Percentiles rank a stretch among this genome's conserved stretches.
These are phyloP conservation scores for Cladophialophora immunda DNA, from an alignment of 2,329 filamentous ascomycete species.

Conservation along the genomic window DNA sequence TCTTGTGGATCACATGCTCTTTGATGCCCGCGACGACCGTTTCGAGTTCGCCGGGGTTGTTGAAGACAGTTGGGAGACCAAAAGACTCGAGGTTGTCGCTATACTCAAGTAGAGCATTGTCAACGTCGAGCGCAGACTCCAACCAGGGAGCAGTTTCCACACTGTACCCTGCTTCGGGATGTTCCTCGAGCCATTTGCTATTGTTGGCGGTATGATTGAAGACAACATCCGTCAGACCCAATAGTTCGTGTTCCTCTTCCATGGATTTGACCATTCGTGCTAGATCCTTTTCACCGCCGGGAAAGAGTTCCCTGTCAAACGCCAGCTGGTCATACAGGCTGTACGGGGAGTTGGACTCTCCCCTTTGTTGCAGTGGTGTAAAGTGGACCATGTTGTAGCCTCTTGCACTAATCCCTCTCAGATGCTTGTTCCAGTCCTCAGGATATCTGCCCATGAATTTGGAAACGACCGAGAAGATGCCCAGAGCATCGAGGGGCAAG, in stretches of 20 bases:
- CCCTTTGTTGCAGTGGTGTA: constrained; percentile 88
- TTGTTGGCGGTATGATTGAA: constrained; percentile 98
- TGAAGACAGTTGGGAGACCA: constrained; percentile 78
- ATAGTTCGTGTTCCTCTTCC: constrained; percentile 82
- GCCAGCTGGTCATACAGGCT: constrained; percentile 91
- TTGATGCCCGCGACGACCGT: constrained; percentile 87
- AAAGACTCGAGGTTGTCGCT: constrained; percentile 69
- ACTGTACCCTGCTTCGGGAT: constrained; percentile 96
- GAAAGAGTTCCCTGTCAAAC: constrained; percentile 85
- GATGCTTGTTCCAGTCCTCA: constrained; percentile 85
- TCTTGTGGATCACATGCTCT: constrained; percentile 76
- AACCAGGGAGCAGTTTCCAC: constrained; percentile 83
- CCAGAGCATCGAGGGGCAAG: constrained; percentile 85
- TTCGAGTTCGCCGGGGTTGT: constrained; percentile 74
- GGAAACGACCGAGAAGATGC: constrained; percentile 91
- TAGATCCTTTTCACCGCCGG: constrained; percentile 83
- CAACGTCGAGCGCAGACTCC: constrained; percentile 74
- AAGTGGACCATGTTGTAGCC: constrained; percentile 99
- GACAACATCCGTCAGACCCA: constrained; percentile 94
- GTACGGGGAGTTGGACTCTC: constrained; percentile 93
- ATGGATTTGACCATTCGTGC: constrained; percentile 78
- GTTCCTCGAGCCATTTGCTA: constrained; percentile 89
- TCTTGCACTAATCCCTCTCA: constrained; percentile 84
- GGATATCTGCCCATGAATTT: constrained; percentile 98
- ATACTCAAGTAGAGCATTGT: constrained; percentile 74